phyloP scores from a whole-genome alignment of 176 grass and related monocot species.

The Aegilops umbellulata region DNA sequence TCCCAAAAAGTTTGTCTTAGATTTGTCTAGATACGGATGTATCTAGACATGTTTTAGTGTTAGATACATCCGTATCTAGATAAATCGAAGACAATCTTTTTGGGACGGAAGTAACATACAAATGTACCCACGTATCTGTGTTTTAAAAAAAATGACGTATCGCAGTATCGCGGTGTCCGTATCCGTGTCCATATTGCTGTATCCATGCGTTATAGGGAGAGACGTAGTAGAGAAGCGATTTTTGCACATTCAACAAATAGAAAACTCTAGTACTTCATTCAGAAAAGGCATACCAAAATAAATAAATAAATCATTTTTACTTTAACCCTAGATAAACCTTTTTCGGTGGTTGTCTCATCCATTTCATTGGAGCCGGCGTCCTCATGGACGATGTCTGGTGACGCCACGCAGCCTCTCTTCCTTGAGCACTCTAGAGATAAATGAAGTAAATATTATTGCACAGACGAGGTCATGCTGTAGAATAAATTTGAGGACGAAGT shows the following conservation, averaged over 20 bases:
- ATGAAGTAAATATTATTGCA: constrained; percentile 7
- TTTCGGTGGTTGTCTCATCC: not conserved
- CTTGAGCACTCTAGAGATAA: constrained; percentile 1
- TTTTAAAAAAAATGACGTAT: no score
- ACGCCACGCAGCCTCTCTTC: constrained; percentile 11
- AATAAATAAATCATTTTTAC: not conserved
- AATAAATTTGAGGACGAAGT: not conserved
- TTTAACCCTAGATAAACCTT: constrained; percentile 23
- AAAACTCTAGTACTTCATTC: not conserved
- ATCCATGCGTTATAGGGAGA: not conserved
- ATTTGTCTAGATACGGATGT: no score
- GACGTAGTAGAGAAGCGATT: not conserved
- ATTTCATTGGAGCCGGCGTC: not conserved
- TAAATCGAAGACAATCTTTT: no score
- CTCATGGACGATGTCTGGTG: not conserved
- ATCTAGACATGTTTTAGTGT: no score
- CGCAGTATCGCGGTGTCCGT: no score
- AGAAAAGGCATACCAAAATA: not conserved
- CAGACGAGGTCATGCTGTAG: not conserved
- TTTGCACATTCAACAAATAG: not conserved
- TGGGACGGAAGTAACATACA: no score
- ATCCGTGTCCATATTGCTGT: not conserved
- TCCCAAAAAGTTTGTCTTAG: no score
- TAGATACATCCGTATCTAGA: no score
- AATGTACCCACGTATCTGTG: no score